A percentile compares a stretch with the other conserved stretches of the same genome.
Conservation (phyloP, 192 early-diverging fungal genomes). For the Chytriomyces sp. region DNA sequence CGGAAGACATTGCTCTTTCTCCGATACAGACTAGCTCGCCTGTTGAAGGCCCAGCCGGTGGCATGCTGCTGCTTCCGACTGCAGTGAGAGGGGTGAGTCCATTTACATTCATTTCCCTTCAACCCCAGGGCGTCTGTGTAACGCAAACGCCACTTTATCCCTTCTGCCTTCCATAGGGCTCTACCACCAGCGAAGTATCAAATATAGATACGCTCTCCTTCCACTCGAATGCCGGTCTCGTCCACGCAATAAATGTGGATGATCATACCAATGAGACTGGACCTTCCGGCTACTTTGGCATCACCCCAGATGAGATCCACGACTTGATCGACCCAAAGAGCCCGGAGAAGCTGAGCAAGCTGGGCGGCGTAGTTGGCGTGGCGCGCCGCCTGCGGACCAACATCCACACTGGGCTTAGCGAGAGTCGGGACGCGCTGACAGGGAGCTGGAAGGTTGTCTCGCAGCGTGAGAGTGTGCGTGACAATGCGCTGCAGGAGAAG, state of each 20-base stretch:
- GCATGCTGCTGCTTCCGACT: too few species aligned
- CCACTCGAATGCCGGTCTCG: not conserved
- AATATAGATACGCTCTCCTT: not conserved
- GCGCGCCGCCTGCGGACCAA: slow-evolving; percentile 39
- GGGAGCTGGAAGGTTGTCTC: not conserved
- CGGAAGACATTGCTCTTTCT: too few species aligned
- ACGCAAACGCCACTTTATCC: too few species aligned
- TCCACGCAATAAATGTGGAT: not conserved
- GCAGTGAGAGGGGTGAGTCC: too few species aligned
- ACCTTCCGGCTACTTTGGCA: slow-evolving; percentile 9
- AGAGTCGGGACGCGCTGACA: not conserved
- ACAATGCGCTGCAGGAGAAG: not conserved
- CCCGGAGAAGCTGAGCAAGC: slow-evolving; percentile 31
- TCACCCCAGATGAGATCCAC: slow-evolving; percentile 38
- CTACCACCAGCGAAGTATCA: not conserved
- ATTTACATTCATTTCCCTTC: too few species aligned
- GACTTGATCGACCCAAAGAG: slow-evolving; percentile 48
- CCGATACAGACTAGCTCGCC: too few species aligned
- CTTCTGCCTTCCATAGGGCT: too few species aligned
- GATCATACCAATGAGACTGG: not conserved
- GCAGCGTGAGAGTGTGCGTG: not conserved
- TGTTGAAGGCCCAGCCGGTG: too few species aligned
- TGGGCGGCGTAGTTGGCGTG: slow-evolving; percentile 42
- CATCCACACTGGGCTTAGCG: slow-evolving; percentile 32
- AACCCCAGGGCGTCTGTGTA: too few species aligned